phyloP scores from a whole-genome alignment of 768 basidiomycete genomes.

The Tremella yokohamensis region DNA sequence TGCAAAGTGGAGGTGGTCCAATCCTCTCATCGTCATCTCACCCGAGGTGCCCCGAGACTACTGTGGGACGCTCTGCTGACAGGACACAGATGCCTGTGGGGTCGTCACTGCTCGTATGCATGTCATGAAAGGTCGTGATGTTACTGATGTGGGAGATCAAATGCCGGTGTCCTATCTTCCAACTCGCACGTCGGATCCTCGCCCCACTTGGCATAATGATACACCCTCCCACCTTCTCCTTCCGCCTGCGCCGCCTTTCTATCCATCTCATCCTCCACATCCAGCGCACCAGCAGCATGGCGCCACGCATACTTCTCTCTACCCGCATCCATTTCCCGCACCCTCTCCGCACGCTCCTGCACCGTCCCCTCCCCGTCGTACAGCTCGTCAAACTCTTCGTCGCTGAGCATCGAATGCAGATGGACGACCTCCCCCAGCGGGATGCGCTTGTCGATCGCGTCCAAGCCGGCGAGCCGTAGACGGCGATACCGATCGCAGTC shows the following conservation, averaged over 20 bases:
- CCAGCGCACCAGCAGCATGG: background rate
- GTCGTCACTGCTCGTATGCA: too few relatives aligned
- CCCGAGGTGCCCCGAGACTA: too few relatives aligned
- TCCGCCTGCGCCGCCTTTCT: conserved; percentile 7
- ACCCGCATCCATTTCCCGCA: background rate
- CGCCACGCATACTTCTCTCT: conserved; percentile 11
- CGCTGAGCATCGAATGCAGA: conserved; percentile 3
- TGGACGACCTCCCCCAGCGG: conserved; percentile 10
- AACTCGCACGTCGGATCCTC: conserved; percentile 9
- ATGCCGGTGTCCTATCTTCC: conserved; percentile 8
- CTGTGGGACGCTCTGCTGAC: too few relatives aligned
- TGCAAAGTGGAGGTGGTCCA: too few relatives aligned
- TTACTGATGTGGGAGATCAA: background rate
- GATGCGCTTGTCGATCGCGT: background rate
- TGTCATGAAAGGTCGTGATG: too few relatives aligned
- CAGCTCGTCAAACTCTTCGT: conserved; percentile 1
- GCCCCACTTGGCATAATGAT: conserved; percentile 18
- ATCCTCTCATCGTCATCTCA: too few relatives aligned
- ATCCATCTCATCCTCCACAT: conserved; percentile 5
- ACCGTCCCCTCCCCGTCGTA: background rate
- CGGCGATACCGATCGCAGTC: conserved; percentile 21
- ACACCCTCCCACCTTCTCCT: conserved; percentile 2
- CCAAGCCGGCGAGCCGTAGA: conserved; percentile 14
- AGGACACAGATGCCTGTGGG: too few relatives aligned
- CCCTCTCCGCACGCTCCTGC: background rate